A percentile compares a stretch with the other conserved stretches of the same genome.
These are phyloP conservation scores for Cercospora brassicicola DNA, from an alignment of 2,329 filamentous ascomycete species.

Conservation along the genomic window DNA sequence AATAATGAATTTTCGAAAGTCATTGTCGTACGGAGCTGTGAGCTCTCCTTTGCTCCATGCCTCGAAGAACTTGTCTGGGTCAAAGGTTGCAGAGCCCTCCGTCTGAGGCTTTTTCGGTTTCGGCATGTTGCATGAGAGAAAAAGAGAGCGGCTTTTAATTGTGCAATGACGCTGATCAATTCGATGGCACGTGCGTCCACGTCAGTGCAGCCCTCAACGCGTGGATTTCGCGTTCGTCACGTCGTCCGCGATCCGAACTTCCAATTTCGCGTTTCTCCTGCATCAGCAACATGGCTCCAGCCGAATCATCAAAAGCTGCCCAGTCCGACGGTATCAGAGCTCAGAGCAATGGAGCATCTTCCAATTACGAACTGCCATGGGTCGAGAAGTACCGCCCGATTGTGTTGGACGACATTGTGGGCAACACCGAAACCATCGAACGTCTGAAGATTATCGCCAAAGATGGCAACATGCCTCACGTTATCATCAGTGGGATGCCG, in stretches of 20 bases:
- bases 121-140: constrained; percentile 4
- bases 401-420: constrained; percentile 94
- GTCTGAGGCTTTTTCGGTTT: constrained; percentile 40
- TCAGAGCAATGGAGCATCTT: constrained; percentile 41
- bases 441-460: constrained; percentile 96
- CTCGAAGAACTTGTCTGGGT: constrained; percentile 49
- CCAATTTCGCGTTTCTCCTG: background rate
- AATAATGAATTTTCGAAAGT: constrained; percentile 50
- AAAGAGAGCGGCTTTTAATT: background rate
- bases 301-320: constrained; percentile 52
- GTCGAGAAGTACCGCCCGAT: constrained; percentile 97
- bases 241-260: background rate
- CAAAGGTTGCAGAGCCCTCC: constrained; percentile 46
- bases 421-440: constrained; percentile 96
- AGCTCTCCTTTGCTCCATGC: constrained; percentile 45
- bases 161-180: background rate
- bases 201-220: background rate
- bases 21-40: constrained; percentile 43
- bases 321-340: constrained; percentile 46
- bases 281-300: constrained; percentile 45
- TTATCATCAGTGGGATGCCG: constrained; percentile 99
- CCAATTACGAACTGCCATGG: constrained; percentile 80
- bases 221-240: constrained; percentile 8
- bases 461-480: constrained; percentile 98
- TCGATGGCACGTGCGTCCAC: background rate